These are phyloP conservation scores for Ramicandelaber brevisporus DNA, from an alignment of 192 early-diverging fungal genomes.

Conservation along the genomic window DNA sequence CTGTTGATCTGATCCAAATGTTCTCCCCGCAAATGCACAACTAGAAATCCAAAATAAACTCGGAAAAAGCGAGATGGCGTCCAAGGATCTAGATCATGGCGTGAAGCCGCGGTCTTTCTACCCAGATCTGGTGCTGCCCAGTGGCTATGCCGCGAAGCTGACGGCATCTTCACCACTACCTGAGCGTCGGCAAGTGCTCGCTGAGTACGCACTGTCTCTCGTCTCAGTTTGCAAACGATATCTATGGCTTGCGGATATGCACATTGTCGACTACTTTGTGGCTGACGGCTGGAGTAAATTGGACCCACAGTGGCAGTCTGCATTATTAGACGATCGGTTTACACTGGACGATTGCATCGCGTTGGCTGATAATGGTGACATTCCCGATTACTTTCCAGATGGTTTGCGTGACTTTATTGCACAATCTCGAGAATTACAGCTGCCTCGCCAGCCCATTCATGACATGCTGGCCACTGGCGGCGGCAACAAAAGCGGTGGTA, in stretches of 20 bases:
- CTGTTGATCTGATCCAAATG: too few relatives aligned
- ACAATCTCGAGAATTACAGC: slow-evolving; percentile 8
- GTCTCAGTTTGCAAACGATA: slow-evolving; percentile 3
- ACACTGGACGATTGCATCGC: slow-evolving; percentile 6
- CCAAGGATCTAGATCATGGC: too few relatives aligned
- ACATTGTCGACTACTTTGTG: slow-evolving; percentile 16
- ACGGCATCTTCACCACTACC: too few relatives aligned
- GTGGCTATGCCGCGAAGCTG: too few relatives aligned
- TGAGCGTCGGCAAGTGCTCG: too few relatives aligned
- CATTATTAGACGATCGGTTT: slow-evolving; percentile 5
- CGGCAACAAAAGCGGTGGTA: slow-evolving; percentile 1
- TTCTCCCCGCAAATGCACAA: too few relatives aligned
- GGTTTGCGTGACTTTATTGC: slow-evolving; percentile 8
- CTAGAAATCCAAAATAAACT: too few relatives aligned
- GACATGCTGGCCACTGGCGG: neutral
- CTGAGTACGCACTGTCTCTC: slow-evolving; percentile 8
- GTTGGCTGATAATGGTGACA: slow-evolving; percentile 7
- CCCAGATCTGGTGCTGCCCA: too few relatives aligned
- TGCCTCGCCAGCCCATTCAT: slow-evolving; percentile 3
- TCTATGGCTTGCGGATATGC: slow-evolving; percentile 8
- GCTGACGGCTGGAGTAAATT: slow-evolving; percentile 7
- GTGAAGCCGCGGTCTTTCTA: too few relatives aligned
- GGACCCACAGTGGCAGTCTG: slow-evolving; percentile 10
- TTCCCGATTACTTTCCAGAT: slow-evolving; percentile 3
- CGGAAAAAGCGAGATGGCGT: too few relatives aligned